These are phyloP conservation scores for Trametes pubescens DNA, from an alignment of 1,284 basidiomycete species.

Conservation along the genomic window DNA sequence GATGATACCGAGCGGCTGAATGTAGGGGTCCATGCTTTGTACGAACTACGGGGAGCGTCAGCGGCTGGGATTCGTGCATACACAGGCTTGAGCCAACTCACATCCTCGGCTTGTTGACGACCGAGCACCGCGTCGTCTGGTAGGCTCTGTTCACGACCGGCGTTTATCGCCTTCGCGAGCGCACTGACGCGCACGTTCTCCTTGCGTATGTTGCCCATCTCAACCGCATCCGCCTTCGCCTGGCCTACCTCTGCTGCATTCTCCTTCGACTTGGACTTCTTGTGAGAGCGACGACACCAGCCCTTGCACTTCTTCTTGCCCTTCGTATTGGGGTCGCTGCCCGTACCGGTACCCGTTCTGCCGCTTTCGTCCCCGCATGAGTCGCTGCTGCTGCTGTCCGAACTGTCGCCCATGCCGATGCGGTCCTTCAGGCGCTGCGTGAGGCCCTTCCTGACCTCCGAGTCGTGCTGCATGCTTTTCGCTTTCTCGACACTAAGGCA, in stretches of 20 bases:
- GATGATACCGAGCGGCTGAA: constrained; percentile 89
- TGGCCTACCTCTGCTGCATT: constrained; percentile 20
- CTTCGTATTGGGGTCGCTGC: constrained; percentile 26
- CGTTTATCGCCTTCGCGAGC: constrained; percentile 43
- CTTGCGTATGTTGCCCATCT: constrained; percentile 30
- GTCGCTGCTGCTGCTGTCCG: constrained; percentile 43
- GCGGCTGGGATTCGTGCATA: neutral
- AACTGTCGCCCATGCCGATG: constrained; percentile 71
- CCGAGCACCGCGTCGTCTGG: constrained; percentile 83
- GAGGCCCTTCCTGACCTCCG: constrained; percentile 70
- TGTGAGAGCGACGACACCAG: constrained; percentile 28
- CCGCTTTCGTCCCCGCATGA: constrained; percentile 41
- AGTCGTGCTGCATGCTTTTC: constrained; percentile 69
- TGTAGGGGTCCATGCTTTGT: constrained; percentile 72
- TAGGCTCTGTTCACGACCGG: constrained; percentile 76
- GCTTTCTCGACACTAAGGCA: constrained; percentile 58
- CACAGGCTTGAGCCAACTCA: constrained; percentile 39
- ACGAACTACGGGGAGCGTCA: constrained; percentile 59
- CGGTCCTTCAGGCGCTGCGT: constrained; percentile 71
- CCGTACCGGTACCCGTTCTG: constrained; percentile 45
- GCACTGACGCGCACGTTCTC: constrained; percentile 24
- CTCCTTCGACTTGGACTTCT: constrained; percentile 31
- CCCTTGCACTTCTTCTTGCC: constrained; percentile 27
- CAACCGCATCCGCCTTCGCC: constrained; percentile 17
- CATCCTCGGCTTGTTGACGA: constrained; percentile 71